These are phyloP conservation scores for Sarocladium oryzae DNA, from an alignment of 2,329 filamentous ascomycete species.

Conservation along the genomic window DNA sequence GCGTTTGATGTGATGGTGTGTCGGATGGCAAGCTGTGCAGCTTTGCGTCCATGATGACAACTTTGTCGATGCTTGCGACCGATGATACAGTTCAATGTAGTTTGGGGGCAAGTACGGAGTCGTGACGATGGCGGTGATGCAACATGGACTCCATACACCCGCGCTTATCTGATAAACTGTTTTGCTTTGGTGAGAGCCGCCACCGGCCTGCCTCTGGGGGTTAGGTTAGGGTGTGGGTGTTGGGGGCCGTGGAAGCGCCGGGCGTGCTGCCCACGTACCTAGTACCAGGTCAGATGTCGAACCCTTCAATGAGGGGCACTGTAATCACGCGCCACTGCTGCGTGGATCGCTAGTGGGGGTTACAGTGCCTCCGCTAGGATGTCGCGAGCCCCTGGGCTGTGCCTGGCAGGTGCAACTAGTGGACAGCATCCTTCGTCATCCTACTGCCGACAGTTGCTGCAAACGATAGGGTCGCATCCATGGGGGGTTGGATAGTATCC, in stretches of 20 bases:
- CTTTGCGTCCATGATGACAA: constrained; percentile 26
- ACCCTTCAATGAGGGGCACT: neutral
- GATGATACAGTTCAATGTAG: neutral
- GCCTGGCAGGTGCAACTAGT: neutral
- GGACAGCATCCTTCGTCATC: neutral
- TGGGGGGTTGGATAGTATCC: neutral
- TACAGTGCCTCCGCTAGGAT: neutral
- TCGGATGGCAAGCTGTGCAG: constrained; percentile 5
- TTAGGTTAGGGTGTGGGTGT: too few species aligned
- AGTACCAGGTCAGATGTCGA: too few species aligned
- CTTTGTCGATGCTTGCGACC: neutral
- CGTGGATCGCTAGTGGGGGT: neutral
- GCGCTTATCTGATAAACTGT: constrained; percentile 7
- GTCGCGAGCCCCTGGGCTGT: neutral
- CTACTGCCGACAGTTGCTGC: neutral
- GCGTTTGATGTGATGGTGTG: constrained; percentile 11
- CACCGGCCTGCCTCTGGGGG: too few species aligned
- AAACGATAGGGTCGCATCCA: neutral
- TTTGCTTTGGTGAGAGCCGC: too few species aligned
- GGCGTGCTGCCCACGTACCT: too few species aligned
- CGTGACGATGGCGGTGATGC: too few species aligned
- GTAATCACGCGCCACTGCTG: neutral
- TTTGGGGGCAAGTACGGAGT: neutral
- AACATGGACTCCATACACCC: neutral
- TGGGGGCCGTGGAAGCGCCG: neutral